Evolutionary conservation across 1,284 basidiomycete genomes (phyloP).

Genomic region (Puccinia horiana): DNA sequence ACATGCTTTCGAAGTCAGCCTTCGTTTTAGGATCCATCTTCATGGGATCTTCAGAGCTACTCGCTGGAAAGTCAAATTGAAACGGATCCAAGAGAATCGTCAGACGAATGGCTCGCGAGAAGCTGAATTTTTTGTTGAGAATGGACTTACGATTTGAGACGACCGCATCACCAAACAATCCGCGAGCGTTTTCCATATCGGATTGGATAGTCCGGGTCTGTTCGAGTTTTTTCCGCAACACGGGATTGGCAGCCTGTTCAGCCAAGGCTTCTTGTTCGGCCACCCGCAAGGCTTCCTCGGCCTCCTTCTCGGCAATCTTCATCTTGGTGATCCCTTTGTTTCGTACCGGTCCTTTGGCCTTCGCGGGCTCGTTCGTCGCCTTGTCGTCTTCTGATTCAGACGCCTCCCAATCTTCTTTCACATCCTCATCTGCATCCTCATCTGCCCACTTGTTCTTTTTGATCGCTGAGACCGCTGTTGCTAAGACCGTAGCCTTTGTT

Average conservation of each 20-base stretch:
- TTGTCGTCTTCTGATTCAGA: slow-evolving; percentile 24
- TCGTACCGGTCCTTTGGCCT: slow-evolving; percentile 36
- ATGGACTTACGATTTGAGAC: slow-evolving; percentile 24
- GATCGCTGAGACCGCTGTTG: slow-evolving; percentile 16
- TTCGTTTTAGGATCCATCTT: slow-evolving; percentile 45
- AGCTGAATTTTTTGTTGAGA: neutral
- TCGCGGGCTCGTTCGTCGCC: neutral
- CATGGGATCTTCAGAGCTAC: slow-evolving; percentile 31
- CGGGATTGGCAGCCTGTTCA: slow-evolving; percentile 22
- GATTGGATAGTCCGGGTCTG: slow-evolving; percentile 32
- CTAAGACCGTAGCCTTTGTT: neutral
- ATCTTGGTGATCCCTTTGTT: slow-evolving; percentile 48
- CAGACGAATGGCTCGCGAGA: neutral
- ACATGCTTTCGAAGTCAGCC: slow-evolving; percentile 46
- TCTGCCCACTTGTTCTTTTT: slow-evolving; percentile 47
- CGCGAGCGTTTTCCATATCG: slow-evolving; percentile 46
- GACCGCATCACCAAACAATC: slow-evolving; percentile 46
- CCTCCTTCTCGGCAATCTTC: slow-evolving; percentile 48
- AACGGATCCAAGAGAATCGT: neutral
- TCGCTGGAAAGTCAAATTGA: neutral
- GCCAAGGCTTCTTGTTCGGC: slow-evolving; percentile 32
- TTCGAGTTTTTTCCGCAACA: slow-evolving; percentile 35
- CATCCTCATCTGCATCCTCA: slow-evolving; percentile 47
- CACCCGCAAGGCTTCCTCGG: slow-evolving; percentile 37
- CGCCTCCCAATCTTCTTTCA: slow-evolving; percentile 49